Conservation (phyloP, 2,329 filamentous ascomycete species). For the Xylariales sp. region DNA sequence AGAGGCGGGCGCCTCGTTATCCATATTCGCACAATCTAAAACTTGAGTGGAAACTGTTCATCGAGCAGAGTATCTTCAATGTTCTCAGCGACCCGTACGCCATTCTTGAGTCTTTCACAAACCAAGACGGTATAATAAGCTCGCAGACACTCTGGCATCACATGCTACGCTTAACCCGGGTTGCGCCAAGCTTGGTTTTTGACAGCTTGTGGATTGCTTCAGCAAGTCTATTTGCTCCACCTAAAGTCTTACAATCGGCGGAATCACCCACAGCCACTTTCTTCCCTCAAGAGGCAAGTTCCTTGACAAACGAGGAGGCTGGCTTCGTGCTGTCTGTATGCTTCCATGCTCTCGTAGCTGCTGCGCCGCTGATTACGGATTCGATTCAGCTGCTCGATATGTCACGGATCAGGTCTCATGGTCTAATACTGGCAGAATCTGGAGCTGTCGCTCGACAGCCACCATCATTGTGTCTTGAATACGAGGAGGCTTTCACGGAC, state of each 20-base stretch:
- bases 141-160: slow-evolving; percentile 60
- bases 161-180: slow-evolving; percentile 55
- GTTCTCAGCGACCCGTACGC: slow-evolving; percentile 54
- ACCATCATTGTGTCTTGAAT: slow-evolving; percentile 49
- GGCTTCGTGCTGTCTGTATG: slow-evolving; percentile 55
- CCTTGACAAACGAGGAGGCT: slow-evolving; percentile 45
- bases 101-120: slow-evolving; percentile 53
- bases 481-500: slow-evolving; percentile 59
- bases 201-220: slow-evolving; percentile 62
- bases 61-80: slow-evolving; percentile 61
- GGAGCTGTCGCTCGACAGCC: slow-evolving; percentile 43
- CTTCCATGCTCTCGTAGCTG: slow-evolving; percentile 57
- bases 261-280: slow-evolving; percentile 33
- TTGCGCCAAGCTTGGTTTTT: slow-evolving; percentile 54
- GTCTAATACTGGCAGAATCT: slow-evolving; percentile 43
- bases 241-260: slow-evolving; percentile 37
- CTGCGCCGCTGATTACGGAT: slow-evolving; percentile 46
- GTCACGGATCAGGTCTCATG: slow-evolving; percentile 55
- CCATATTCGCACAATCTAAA: slow-evolving; percentile 29
- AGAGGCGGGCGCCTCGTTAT: slow-evolving; percentile 17
- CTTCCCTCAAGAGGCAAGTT: slow-evolving; percentile 28
- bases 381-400: slow-evolving; percentile 50
- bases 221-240: slow-evolving; percentile 52
- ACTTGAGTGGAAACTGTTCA: slow-evolving; percentile 54
- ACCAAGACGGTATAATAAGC: slow-evolving; percentile 48